These are phyloP conservation scores for Aureobasidium sp. DNA, from an alignment of 2,329 filamentous ascomycete genomes.

Conservation along the genomic window DNA sequence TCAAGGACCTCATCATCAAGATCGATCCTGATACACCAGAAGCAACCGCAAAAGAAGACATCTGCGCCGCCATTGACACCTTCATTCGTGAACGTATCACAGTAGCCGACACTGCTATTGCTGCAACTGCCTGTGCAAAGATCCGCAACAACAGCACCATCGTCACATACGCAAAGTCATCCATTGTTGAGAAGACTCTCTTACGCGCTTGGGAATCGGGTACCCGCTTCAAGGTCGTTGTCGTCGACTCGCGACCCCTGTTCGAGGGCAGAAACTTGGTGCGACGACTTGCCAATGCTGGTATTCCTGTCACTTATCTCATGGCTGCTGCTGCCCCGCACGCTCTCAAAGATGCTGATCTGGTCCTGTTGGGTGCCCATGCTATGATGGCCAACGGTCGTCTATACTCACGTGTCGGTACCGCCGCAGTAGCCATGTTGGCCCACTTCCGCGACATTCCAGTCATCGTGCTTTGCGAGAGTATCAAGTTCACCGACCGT, in stretches of 20 bases:
- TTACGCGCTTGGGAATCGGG: constrained; percentile 62
- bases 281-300: constrained; percentile 58
- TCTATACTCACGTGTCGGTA: constrained; percentile 80
- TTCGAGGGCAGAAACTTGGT: constrained; percentile 66
- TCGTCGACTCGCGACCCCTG: constrained; percentile 68
- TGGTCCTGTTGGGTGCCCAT: constrained; percentile 78
- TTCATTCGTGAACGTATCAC: constrained; percentile 89
- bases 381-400: constrained; percentile 93
- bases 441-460: constrained; percentile 68
- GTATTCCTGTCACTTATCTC: constrained; percentile 71
- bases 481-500: constrained; percentile 86
- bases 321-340: constrained; percentile 70
- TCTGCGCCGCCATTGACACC: constrained; percentile 74
- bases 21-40: constrained; percentile 83
- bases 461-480: constrained; percentile 86
- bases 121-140: constrained; percentile 63
- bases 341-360: constrained; percentile 61
- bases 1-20: constrained; percentile 87
- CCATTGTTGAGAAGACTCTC: constrained; percentile 75
- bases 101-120: constrained; percentile 78
- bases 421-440: constrained; percentile 75
- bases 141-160: constrained; percentile 75
- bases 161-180: constrained; percentile 78
- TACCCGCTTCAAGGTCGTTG: constrained; percentile 71
- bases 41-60: constrained; percentile 66